Conservation (phyloP, 2,329 filamentous ascomycete genomes). For the Phialophora chinensis region DNA sequence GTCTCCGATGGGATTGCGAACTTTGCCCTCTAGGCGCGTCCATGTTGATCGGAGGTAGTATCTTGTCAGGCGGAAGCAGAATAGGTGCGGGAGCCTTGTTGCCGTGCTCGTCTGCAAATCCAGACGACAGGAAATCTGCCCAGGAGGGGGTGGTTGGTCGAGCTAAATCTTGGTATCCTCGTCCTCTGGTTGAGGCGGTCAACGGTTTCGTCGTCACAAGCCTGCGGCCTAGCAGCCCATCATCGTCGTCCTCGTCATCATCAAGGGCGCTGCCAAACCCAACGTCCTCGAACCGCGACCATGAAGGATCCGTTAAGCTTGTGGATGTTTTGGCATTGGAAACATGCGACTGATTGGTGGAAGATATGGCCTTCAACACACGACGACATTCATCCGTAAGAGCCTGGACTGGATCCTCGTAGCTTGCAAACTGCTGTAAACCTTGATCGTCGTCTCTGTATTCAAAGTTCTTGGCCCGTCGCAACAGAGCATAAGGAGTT, state of each 20-base stretch:
- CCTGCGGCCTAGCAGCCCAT: constrained; percentile 53
- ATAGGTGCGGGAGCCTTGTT: constrained; percentile 68
- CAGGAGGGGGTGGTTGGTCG: constrained; percentile 95
- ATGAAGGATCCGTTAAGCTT: constrained; percentile 81
- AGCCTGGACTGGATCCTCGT: constrained; percentile 84
- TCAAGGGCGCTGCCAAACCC: constrained; percentile 81
- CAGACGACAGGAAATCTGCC: constrained; percentile 95
- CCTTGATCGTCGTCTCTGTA: constrained; percentile 87
- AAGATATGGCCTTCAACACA: constrained; percentile 86
- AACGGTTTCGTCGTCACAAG: constrained; percentile 20
- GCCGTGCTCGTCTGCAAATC: constrained; percentile 80
- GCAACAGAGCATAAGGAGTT: constrained; percentile 87
- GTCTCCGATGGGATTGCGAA: constrained; percentile 80
- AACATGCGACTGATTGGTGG: constrained; percentile 82
- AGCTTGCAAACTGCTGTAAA: constrained; percentile 84
- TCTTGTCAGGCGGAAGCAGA: constrained; percentile 87
- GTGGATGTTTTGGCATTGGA: constrained; percentile 74
- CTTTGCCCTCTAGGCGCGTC: constrained; percentile 73
- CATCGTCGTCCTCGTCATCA: constrained; percentile 71
- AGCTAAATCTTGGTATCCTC: constrained; percentile 61
- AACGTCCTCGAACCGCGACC: constrained; percentile 95
- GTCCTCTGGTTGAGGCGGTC: constrained; percentile 37
- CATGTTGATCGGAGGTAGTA: constrained; percentile 81
- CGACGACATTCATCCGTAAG: constrained; percentile 92
- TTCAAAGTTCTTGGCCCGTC: constrained; percentile 91